Evolutionary conservation across 2,329 filamentous ascomycete genomes (phyloP).

Genomic region (Hymenotorrendiella dingleyae): DNA sequence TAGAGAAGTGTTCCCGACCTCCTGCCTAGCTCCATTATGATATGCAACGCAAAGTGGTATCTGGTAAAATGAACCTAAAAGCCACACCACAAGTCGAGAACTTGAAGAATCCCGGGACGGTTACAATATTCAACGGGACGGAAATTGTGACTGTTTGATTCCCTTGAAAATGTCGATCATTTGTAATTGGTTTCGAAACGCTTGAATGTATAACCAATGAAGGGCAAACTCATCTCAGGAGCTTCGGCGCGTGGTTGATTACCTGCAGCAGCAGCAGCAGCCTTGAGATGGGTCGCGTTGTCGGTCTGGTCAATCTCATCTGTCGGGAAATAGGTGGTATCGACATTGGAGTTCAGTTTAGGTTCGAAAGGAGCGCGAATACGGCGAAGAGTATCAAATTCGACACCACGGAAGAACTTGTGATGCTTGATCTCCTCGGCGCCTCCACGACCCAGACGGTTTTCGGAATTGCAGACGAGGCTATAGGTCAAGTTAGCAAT

Average conservation of each 20-base stretch:
- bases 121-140: neutral
- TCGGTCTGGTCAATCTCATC: constrained; percentile 98
- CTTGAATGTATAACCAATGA: constrained; percentile 97
- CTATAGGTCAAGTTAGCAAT: too few relatives aligned
- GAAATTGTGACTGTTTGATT: neutral
- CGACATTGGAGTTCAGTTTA: constrained; percentile 84
- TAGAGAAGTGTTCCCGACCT: constrained; percentile 5
- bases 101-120: constrained; percentile 1
- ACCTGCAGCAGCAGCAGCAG: constrained; percentile 57
- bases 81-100: constrained; percentile 6
- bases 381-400: constrained; percentile 85
- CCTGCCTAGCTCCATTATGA: constrained; percentile 12
- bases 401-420: constrained; percentile 92
- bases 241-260: constrained; percentile 60
- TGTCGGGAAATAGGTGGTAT: constrained; percentile 97
- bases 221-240: constrained; percentile 92
- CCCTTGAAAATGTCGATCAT: constrained; percentile 30
- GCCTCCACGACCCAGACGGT: constrained; percentile 80
- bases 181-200: constrained; percentile 74
- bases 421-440: constrained; percentile 91
- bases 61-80: constrained; percentile 8
- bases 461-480: constrained; percentile 88
- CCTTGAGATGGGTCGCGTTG: constrained; percentile 76
- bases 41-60: constrained; percentile 20
- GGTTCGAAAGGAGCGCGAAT: constrained; percentile 97